Evolutionary conservation across 1,284 basidiomycete species (phyloP).

Genomic region (Austroboletus rostrupii): DNA sequence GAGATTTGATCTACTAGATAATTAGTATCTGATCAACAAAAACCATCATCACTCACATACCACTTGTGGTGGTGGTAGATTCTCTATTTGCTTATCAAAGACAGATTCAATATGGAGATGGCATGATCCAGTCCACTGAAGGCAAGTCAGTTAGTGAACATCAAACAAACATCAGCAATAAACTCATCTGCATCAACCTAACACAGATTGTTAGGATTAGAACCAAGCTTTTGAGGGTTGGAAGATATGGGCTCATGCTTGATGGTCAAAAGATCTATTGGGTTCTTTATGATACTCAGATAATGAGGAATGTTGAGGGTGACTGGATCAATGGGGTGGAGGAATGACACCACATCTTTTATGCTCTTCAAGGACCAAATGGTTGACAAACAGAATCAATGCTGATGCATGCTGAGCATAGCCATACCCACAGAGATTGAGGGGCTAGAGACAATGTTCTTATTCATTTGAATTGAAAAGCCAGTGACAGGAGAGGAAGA

Average conservation of each 20-base stretch:
- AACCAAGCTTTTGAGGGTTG: conserved; percentile 73
- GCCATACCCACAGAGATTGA: conserved; percentile 36
- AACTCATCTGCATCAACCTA: conserved; percentile 78
- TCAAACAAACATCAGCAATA: conserved; percentile 75
- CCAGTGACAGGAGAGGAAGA: conserved; percentile 56
- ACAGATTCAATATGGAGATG: conserved; percentile 76
- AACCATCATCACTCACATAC: conserved; percentile 42
- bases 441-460: conserved; percentile 33
- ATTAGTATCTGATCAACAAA: conserved; percentile 13
- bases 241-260: conserved; percentile 82
- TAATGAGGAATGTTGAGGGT: conserved; percentile 92
- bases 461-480: conserved; percentile 37
- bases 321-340: conserved; percentile 87
- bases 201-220: conserved; percentile 64
- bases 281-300: conserved; percentile 78
- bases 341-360: conserved; percentile 82
- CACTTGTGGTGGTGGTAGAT: conserved; percentile 72
- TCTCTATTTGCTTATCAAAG: conserved; percentile 87
- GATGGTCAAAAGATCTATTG: conserved; percentile 95
- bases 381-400: conserved; percentile 78
- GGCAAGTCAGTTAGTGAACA: conserved; percentile 84
- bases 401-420: conserved; percentile 61
- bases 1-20: conserved; percentile 44
- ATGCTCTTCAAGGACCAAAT: conserved; percentile 84
- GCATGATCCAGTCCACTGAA: conserved; percentile 94